Conservation (phyloP, 2,329 filamentous ascomycete species). For the Westerdykella aurantiaca region DNA sequence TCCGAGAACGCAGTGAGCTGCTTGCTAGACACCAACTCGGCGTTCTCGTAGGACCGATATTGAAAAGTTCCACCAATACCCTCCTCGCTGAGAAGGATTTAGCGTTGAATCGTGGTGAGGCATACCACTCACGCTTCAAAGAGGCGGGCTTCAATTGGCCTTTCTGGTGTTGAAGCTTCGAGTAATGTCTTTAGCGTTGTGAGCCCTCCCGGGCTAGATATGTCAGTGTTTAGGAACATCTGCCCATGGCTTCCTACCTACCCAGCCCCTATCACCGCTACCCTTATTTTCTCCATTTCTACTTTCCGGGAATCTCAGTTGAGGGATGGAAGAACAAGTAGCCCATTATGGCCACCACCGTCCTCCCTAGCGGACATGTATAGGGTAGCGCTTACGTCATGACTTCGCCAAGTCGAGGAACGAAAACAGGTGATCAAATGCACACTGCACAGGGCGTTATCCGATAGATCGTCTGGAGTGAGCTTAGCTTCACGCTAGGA, state of each 20-base stretch:
- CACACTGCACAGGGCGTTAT: too few relatives aligned
- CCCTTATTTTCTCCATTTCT: slow-evolving; percentile 16
- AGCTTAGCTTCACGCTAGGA: too few relatives aligned
- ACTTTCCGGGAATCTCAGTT: too few relatives aligned
- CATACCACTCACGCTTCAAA: slow-evolving; percentile 38
- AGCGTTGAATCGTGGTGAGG: neutral
- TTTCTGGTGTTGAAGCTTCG: slow-evolving; percentile 25
- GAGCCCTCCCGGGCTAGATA: slow-evolving; percentile 21
- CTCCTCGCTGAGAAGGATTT: slow-evolving; percentile 21
- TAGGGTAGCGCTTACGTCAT: too few relatives aligned
- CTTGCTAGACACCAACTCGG: slow-evolving; percentile 49
- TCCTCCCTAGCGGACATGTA: too few relatives aligned
- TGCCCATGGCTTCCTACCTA: slow-evolving; percentile 5
- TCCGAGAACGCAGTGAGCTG: slow-evolving; percentile 50
- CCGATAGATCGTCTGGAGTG: too few relatives aligned
- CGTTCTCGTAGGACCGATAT: slow-evolving; percentile 46
- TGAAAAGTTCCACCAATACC: slow-evolving; percentile 46
- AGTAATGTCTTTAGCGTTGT: slow-evolving; percentile 27
- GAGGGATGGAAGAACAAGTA: too few relatives aligned
- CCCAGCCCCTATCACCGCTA: slow-evolving; percentile 28
- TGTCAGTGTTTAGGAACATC: slow-evolving; percentile 1
- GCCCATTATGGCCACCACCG: too few relatives aligned
- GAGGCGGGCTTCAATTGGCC: slow-evolving; percentile 39
- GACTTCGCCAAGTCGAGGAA: too few relatives aligned
- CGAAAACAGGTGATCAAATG: too few relatives aligned